These are phyloP conservation scores for Westerdykella sp. DNA, from an alignment of 2,329 filamentous ascomycete genomes.

Conservation along the genomic window DNA sequence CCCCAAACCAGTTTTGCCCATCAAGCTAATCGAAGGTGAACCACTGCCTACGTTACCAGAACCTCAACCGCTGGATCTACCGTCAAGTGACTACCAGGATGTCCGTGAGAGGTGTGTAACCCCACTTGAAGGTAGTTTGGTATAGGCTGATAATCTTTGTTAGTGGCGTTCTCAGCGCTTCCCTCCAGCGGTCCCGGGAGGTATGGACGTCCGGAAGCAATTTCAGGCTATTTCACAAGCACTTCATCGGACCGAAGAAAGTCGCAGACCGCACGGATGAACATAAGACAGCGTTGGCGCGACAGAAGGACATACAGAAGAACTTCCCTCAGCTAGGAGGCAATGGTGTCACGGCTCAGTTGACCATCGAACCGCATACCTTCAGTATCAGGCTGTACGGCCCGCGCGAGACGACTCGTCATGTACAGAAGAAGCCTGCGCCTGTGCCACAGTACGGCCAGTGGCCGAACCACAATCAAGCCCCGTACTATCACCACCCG, in stretches of 20 bases:
- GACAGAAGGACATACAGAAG: slow-evolving; percentile 50
- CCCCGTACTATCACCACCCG: slow-evolving; percentile 13
- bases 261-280: slow-evolving; percentile 58
- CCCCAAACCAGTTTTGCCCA: slow-evolving; percentile 46
- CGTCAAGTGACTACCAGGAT: slow-evolving; percentile 63
- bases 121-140: background rate
- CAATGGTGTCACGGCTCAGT: slow-evolving; percentile 46
- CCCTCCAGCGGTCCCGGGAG: slow-evolving; percentile 64
- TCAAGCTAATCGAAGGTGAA: slow-evolving; percentile 57
- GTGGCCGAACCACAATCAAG: slow-evolving; percentile 30
- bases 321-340: slow-evolving; percentile 34
- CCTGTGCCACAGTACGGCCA: slow-evolving; percentile 22
- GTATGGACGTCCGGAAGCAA: slow-evolving; percentile 34
- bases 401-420: slow-evolving; percentile 21
- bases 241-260: slow-evolving; percentile 34
- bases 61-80: slow-evolving; percentile 58
- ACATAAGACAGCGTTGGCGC: slow-evolving; percentile 49
- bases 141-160: background rate
- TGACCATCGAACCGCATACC: slow-evolving; percentile 73
- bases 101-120: slow-evolving; percentile 60
- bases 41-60: slow-evolving; percentile 65
- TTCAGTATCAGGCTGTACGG: slow-evolving; percentile 55
- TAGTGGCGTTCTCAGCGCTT: slow-evolving; percentile 66
- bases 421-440: slow-evolving; percentile 21
- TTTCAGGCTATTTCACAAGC: slow-evolving; percentile 35